Base-by-base conservation (phyloP, 352 stramenopile genomes). In the Globisporangium spinosum region DNA sequence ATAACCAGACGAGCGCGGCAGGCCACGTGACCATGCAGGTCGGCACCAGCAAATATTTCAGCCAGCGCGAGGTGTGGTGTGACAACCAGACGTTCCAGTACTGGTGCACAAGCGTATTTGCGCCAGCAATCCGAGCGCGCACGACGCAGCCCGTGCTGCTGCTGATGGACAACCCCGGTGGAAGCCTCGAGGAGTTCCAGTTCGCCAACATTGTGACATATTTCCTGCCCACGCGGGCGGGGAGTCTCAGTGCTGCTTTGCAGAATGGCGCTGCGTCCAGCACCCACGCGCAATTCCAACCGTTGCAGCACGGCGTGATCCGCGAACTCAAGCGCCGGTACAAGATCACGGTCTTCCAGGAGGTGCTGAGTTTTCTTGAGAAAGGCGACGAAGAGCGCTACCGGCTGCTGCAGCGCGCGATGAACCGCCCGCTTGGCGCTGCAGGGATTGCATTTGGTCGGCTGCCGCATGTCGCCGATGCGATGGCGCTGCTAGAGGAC, bases 31-130 rank as follows among this genome's bases (percentile, higher is more conserved):
- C n/a, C 13, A 69, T 64, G 62, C 67, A 69, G 22, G 51, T 70
- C 13, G 70, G 61, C 1, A 25, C 69, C 56, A 65, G 68, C 10
- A 62, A 75, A 45, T 85, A 85, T 57, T 67, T 68, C 40, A 78
- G 75, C 27, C 78, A 87, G 25, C 68, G 77, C 43, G 78, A 89
- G 59, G 73, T 86, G 20, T 87, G 80, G 80, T 85, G 78, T 54
- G 77, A 82, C 64, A 69, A 72, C 23, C 72, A 69, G 51, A 87
- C 80, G 29, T 89, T 87, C 49, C 73, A 76, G 62, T 74, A 85
- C 45, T 89, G 80, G 80, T 83, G 79, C 38, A 29, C 78, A 10
- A 51, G 70, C 20, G 74, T 89, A 4, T 87, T 89, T 57, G 34
- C 83, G 1, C 80, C 80, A 1, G 75, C 80, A 12, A 66, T 89